These are phyloP conservation scores for Starmerella asiatica DNA, from an alignment of 805 yeast genomes.

Conservation along the genomic window DNA sequence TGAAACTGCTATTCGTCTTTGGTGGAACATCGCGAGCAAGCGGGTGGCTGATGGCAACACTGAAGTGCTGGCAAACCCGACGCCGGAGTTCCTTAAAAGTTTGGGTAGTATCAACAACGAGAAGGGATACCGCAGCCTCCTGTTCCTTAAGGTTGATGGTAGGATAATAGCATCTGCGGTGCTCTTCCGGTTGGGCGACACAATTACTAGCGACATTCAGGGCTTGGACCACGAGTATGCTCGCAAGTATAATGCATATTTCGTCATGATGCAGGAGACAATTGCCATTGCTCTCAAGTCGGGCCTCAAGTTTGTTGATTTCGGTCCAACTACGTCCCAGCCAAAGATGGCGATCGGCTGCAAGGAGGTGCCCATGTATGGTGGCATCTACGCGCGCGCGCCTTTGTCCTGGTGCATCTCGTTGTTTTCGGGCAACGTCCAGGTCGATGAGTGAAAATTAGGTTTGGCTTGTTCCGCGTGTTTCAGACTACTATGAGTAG, in stretches of 20 bases:
- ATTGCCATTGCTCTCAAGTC: slow-evolving; percentile 31
- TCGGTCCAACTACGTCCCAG: slow-evolving; percentile 36
- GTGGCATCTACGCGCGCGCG: slow-evolving; percentile 27
- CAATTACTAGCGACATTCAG: slow-evolving; percentile 35
- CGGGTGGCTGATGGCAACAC: slow-evolving; percentile 31
- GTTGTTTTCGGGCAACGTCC: slow-evolving; percentile 20
- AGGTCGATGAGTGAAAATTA: slow-evolving; percentile 15
- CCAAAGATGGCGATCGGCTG: slow-evolving; percentile 34
- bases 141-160: slow-evolving; percentile 31
- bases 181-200: slow-evolving; percentile 33
- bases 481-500: too few relatives aligned
- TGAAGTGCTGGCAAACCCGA: slow-evolving; percentile 29
- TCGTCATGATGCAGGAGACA: slow-evolving; percentile 38
- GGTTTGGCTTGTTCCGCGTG: too few relatives aligned
- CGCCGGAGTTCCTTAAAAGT: slow-evolving; percentile 24
- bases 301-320: slow-evolving; percentile 32
- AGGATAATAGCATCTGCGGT: slow-evolving; percentile 32
- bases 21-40: slow-evolving; percentile 32
- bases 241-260: slow-evolving; percentile 32
- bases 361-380: slow-evolving; percentile 29
- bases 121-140: slow-evolving; percentile 25
- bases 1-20: slow-evolving; percentile 25
- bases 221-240: slow-evolving; percentile 33
- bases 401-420: slow-evolving; percentile 20
- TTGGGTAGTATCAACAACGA: slow-evolving; percentile 25